These are phyloP conservation scores for Talaromyces albobiverticillius DNA, from an alignment of 2,329 filamentous ascomycete genomes.

Conservation along the genomic window DNA sequence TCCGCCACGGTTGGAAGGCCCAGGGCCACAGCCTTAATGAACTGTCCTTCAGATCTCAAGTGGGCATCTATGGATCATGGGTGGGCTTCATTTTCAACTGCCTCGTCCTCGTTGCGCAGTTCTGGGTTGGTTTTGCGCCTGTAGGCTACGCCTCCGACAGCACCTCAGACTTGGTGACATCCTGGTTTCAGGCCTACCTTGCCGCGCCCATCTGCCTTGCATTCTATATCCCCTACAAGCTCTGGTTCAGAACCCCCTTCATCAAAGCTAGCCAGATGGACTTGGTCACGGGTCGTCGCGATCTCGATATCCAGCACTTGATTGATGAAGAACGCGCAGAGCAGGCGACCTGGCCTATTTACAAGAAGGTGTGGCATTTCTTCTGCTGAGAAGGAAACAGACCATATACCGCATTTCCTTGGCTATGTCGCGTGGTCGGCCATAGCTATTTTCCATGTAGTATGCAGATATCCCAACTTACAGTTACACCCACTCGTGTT, in stretches of 20 bases:
- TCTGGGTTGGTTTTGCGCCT: slow-evolving; percentile 82
- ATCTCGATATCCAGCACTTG: slow-evolving; percentile 76
- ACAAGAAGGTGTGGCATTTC: slow-evolving; percentile 74
- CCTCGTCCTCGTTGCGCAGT: slow-evolving; percentile 75
- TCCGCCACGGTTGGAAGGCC: slow-evolving; percentile 73
- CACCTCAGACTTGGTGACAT: slow-evolving; percentile 50
- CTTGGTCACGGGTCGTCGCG: slow-evolving; percentile 76
- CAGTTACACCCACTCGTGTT: too few relatives aligned
- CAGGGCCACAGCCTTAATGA: slow-evolving; percentile 70
- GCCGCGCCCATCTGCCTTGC: slow-evolving; percentile 55
- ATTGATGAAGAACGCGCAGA: slow-evolving; percentile 79
- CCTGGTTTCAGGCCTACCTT: slow-evolving; percentile 66
- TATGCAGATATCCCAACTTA: neutral
- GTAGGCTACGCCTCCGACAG: slow-evolving; percentile 55
- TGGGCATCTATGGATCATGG: slow-evolving; percentile 77
- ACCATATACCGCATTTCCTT: too few relatives aligned
- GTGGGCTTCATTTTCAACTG: slow-evolving; percentile 73
- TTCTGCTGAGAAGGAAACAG: slow-evolving; percentile 56
- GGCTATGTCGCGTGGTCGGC: neutral
- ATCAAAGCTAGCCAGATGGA: slow-evolving; percentile 75
- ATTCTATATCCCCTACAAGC: slow-evolving; percentile 71
- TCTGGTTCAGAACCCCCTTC: slow-evolving; percentile 67
- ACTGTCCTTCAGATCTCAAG: slow-evolving; percentile 76
- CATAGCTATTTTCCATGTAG: neutral
- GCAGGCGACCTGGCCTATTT: slow-evolving; percentile 65